phyloP scores from a whole-genome alignment of 164 flowering plant species.

The Liquidambar formosana region DNA sequence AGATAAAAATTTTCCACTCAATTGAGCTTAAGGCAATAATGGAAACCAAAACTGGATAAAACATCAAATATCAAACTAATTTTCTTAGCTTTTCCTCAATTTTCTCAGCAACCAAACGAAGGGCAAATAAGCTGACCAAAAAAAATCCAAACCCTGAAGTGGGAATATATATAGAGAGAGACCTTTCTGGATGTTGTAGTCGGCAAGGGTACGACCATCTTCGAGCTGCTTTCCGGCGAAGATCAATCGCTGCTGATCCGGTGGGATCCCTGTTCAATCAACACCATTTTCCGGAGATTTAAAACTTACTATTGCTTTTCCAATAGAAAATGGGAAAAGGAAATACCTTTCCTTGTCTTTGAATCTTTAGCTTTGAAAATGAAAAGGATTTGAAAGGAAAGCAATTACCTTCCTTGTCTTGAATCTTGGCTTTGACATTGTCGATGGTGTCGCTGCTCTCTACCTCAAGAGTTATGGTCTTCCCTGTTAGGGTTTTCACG shows the following conservation, averaged over 20 bases:
- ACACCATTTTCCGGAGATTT: too few species aligned
- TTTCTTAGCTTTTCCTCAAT: too few species aligned
- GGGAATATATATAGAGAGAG: background rate
- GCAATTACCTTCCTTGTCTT: slow-evolving; percentile 51
- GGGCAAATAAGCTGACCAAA: too few species aligned
- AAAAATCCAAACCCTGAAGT: background rate
- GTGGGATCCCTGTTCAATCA: slow-evolving; percentile 42
- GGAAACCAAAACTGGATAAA: too few species aligned
- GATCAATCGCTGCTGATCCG: slow-evolving; percentile 57
- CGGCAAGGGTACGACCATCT: slow-evolving; percentile 59
- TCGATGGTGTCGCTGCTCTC: slow-evolving; percentile 63
- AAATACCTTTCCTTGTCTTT: too few species aligned
- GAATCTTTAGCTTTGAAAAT: too few species aligned
- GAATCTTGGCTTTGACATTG: slow-evolving; percentile 64
- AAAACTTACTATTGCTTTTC: too few species aligned
- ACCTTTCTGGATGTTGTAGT: slow-evolving; percentile 62
- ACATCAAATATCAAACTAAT: too few species aligned
- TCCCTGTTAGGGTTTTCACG: slow-evolving; percentile 56
- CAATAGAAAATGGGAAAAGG: too few species aligned
- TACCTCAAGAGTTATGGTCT: slow-evolving; percentile 56
- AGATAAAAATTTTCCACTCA: too few species aligned
- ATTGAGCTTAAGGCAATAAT: too few species aligned
- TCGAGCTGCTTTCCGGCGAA: slow-evolving; percentile 66
- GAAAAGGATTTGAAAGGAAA: background rate
- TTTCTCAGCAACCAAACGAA: too few species aligned